A percentile compares a stretch with the other conserved stretches of the same genome.
These are phyloP conservation scores for Ustilago nuda DNA, from an alignment of 1,284 basidiomycete genomes.

Conservation along the genomic window DNA sequence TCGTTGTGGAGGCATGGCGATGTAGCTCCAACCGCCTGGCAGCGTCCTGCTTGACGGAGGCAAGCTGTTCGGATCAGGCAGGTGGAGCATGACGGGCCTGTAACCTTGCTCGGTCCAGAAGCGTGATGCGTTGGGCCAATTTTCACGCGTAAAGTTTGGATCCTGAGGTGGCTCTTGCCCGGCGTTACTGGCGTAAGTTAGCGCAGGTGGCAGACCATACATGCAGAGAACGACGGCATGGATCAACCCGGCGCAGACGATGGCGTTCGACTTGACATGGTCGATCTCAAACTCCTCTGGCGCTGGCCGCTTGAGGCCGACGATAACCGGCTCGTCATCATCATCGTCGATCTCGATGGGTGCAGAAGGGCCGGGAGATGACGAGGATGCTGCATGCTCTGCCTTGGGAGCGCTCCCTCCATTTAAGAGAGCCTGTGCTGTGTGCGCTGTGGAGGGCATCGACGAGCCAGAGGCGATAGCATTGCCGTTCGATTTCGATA, in stretches of 20 bases:
- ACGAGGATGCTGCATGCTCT: neutral
- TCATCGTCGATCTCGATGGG: constrained; percentile 45
- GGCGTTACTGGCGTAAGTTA: constrained; percentile 33
- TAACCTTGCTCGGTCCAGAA: constrained; percentile 62
- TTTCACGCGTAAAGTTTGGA: constrained; percentile 34
- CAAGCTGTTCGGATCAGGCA: constrained; percentile 25
- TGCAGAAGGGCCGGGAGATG: constrained; percentile 3
- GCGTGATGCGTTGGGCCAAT: constrained; percentile 41
- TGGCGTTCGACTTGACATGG: constrained; percentile 41
- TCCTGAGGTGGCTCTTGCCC: constrained; percentile 40
- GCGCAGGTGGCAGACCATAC: constrained; percentile 55
- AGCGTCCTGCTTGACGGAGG: constrained; percentile 15
- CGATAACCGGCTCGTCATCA: constrained; percentile 57
- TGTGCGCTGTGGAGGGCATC: neutral
- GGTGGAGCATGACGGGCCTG: constrained; percentile 53
- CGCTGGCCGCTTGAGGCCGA: constrained; percentile 35
- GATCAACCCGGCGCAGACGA: constrained; percentile 65
- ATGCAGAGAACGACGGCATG: constrained; percentile 59
- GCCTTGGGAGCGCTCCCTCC: neutral
- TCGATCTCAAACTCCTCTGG: constrained; percentile 44
- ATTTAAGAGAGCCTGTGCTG: neutral
- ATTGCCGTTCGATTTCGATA: neutral
- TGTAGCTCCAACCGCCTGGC: constrained; percentile 34
- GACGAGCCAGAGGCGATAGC: neutral
- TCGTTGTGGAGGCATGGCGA: constrained; percentile 6